phyloP scores from a whole-genome alignment of 768 basidiomycete genomes.

The Tephrocybe sp. region DNA sequence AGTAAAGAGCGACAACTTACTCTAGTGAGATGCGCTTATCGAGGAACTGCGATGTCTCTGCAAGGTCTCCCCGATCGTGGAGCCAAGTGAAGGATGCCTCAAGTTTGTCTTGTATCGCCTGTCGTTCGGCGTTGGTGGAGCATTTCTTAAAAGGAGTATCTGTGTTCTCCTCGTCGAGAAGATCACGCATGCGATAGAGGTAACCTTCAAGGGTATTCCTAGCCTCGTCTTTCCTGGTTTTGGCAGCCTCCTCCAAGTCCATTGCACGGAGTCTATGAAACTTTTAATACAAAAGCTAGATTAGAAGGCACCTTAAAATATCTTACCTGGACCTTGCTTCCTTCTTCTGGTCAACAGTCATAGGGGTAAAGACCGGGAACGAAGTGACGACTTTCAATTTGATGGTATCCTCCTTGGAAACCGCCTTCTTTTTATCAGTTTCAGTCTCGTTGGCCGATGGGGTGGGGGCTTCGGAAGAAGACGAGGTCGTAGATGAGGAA shows the following conservation, averaged over 20 bases:
- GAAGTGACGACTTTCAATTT: slow-evolving; percentile 59
- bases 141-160: slow-evolving; percentile 83
- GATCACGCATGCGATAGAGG: slow-evolving; percentile 85
- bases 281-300: background rate
- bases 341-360: slow-evolving; percentile 77
- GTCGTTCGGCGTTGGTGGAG: slow-evolving; percentile 71
- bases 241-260: slow-evolving; percentile 73
- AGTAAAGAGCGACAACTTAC: slow-evolving; percentile 45
- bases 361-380: slow-evolving; percentile 68
- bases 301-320: background rate
- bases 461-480: slow-evolving; percentile 33
- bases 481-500: slow-evolving; percentile 27
- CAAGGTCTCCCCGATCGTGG: slow-evolving; percentile 77
- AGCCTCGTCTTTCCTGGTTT: slow-evolving; percentile 82
- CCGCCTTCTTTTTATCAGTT: slow-evolving; percentile 31
- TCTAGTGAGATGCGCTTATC: slow-evolving; percentile 79
- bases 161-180: slow-evolving; percentile 63
- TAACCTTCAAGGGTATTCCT: slow-evolving; percentile 90
- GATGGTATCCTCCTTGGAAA: slow-evolving; percentile 60
- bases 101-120: slow-evolving; percentile 60
- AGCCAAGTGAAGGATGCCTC: slow-evolving; percentile 83
- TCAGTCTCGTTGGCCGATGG: slow-evolving; percentile 27
- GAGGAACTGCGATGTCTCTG: slow-evolving; percentile 71
- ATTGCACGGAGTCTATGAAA: slow-evolving; percentile 69
- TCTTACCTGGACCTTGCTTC: slow-evolving; percentile 68